These are phyloP conservation scores for Corymbia citriodora DNA, from an alignment of 441 rosid species.

Conservation along the genomic window DNA sequence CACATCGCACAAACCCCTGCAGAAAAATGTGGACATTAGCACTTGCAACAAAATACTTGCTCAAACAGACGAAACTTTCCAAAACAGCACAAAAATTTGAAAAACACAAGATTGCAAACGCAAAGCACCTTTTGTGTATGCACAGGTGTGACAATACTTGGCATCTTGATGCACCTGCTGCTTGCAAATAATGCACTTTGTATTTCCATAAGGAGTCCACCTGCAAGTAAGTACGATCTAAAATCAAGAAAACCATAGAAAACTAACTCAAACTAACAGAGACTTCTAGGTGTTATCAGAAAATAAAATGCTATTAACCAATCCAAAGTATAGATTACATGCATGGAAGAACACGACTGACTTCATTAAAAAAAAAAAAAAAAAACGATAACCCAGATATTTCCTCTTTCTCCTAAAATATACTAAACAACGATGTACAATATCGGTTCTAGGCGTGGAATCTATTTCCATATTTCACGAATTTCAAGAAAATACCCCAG, in stretches of 20 bases:
- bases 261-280: background rate
- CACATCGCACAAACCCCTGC: slow-evolving; percentile 96
- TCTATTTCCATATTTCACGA: background rate
- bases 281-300: background rate
- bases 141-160: slow-evolving; percentile 95
- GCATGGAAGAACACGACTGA: background rate
- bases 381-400: background rate
- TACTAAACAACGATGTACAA: background rate
- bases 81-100: background rate
- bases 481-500: background rate
- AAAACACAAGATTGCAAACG: background rate
- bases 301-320: background rate
- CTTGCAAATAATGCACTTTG: slow-evolving; percentile 92
- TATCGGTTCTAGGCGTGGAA: background rate
- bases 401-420: background rate
- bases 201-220: slow-evolving; percentile 89
- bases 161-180: slow-evolving; percentile 96
- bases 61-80: background rate
- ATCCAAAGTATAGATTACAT: background rate
- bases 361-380: background rate
- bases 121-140: slow-evolving; percentile 77
- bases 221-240: slow-evolving; percentile 25
- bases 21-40: background rate
- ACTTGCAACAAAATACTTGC: background rate
- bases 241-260: background rate